These are phyloP conservation scores for Trichoderma aggressivum DNA, from an alignment of 2,329 filamentous ascomycete genomes.

Conservation along the genomic window DNA sequence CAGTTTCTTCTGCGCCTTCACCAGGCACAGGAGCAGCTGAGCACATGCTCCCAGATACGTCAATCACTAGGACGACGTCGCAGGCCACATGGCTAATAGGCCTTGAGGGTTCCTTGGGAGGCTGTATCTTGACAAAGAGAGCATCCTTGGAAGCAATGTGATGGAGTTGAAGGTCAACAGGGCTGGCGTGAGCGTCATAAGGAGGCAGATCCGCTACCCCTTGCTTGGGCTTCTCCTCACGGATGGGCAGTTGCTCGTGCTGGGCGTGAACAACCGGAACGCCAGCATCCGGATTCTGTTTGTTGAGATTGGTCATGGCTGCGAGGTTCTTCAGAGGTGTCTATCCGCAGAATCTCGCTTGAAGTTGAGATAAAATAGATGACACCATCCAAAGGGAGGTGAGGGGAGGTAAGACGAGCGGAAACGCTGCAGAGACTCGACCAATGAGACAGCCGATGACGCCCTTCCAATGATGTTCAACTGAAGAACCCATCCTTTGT, in stretches of 20 bases:
- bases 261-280: neutral
- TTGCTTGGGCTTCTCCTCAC: neutral
- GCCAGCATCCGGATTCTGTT: neutral
- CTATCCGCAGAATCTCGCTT: neutral
- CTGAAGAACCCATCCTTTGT: neutral
- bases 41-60: constrained; percentile 58
- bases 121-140: constrained; percentile 45
- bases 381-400: neutral
- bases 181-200: neutral
- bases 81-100: constrained; percentile 45
- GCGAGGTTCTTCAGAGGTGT: neutral
- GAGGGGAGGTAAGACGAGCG: neutral
- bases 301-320: constrained; percentile 12
- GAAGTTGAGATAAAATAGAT: neutral
- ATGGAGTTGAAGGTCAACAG: constrained; percentile 36
- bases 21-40: constrained; percentile 45
- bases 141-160: constrained; percentile 38
- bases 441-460: neutral
- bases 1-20: constrained; percentile 43
- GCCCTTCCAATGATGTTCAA: neutral
- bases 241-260: neutral
- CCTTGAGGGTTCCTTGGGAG: constrained; percentile 37
- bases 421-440: neutral
- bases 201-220: neutral
- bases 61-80: constrained; percentile 60